These are phyloP conservation scores for Fusarium sp. DNA, from an alignment of 2,329 filamentous ascomycete genomes.

Conservation along the genomic window DNA sequence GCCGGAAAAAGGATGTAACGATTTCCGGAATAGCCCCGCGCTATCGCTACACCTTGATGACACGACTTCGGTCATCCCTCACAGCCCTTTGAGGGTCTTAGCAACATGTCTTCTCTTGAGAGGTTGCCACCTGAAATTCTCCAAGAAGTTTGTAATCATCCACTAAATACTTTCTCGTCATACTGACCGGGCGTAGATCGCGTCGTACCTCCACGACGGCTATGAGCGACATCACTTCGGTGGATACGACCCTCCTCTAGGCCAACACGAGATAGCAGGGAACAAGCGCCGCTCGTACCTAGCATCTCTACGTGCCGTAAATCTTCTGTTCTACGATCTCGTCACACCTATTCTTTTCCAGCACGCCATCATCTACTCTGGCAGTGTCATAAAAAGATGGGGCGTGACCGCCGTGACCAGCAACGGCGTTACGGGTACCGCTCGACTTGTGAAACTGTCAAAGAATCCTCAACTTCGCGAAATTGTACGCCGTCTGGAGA, in stretches of 20 bases:
- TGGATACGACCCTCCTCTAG: not conserved
- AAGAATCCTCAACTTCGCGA: not conserved
- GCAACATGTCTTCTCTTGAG: not conserved
- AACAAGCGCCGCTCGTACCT: not conserved
- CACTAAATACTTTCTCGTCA: fast-evolving
- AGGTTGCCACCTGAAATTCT: not conserved
- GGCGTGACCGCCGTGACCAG: not conserved
- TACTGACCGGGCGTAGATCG: not conserved
- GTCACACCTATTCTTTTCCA: not conserved
- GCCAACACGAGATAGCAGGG: not conserved
- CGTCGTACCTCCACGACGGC: not conserved
- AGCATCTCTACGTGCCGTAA: not conserved
- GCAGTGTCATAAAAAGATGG: not conserved
- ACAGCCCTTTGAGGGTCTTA: not conserved
- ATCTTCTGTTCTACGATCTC: not conserved
- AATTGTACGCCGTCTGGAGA: not conserved
- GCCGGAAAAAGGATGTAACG: not conserved
- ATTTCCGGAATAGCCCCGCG: not conserved
- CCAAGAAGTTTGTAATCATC: not conserved
- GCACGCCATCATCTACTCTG: not conserved
- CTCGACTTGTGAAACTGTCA: not conserved
- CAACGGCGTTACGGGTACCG: not conserved
- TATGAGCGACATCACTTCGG: not conserved
- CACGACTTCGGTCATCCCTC: not conserved
- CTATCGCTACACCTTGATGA: not conserved